phyloP scores from a whole-genome alignment of 1,139 yeast genomes.

The Zygoascus hellenicus region DNA sequence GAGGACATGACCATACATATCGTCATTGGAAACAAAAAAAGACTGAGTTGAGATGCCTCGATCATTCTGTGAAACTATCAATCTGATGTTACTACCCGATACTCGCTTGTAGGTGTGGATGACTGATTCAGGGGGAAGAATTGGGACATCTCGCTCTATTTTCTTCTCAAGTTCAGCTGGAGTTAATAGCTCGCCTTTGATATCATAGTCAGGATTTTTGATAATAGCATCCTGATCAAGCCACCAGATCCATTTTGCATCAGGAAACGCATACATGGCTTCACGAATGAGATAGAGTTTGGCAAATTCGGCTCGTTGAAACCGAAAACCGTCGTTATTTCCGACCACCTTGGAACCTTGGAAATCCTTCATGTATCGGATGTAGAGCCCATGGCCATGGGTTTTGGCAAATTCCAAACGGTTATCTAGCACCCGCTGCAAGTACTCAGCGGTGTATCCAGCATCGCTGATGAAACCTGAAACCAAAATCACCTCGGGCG shows the following conservation, averaged over 20 bases:
- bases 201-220: slow-evolving; percentile 57
- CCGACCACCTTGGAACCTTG: slow-evolving; percentile 25
- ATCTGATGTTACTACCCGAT: slow-evolving; percentile 47
- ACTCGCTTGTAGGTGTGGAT: slow-evolving; percentile 67
- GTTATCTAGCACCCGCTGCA: slow-evolving; percentile 67
- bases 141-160: slow-evolving; percentile 61
- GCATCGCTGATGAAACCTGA: slow-evolving; percentile 27
- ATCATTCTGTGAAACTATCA: slow-evolving; percentile 62
- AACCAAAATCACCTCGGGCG: slow-evolving; percentile 26
- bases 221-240: slow-evolving; percentile 72
- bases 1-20: slow-evolving; percentile 52
- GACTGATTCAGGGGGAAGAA: slow-evolving; percentile 44
- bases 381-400: slow-evolving; percentile 70
- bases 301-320: slow-evolving; percentile 43
- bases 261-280: slow-evolving; percentile 86
- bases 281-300: slow-evolving; percentile 60
- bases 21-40: slow-evolving; percentile 59
- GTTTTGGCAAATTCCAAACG: slow-evolving; percentile 76
- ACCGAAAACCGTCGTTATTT: slow-evolving; percentile 21
- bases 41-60: slow-evolving; percentile 61
- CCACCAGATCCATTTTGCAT: slow-evolving; percentile 83
- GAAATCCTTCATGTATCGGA: slow-evolving; percentile 80
- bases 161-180: slow-evolving; percentile 54
- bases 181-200: slow-evolving; percentile 40
- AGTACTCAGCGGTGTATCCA: slow-evolving; percentile 48